A percentile compares a stretch with the other conserved stretches of the same genome.
Evolutionary conservation across 208 protist species (phyloP).

Genomic region (Acanthamoeba sp.): DNA sequence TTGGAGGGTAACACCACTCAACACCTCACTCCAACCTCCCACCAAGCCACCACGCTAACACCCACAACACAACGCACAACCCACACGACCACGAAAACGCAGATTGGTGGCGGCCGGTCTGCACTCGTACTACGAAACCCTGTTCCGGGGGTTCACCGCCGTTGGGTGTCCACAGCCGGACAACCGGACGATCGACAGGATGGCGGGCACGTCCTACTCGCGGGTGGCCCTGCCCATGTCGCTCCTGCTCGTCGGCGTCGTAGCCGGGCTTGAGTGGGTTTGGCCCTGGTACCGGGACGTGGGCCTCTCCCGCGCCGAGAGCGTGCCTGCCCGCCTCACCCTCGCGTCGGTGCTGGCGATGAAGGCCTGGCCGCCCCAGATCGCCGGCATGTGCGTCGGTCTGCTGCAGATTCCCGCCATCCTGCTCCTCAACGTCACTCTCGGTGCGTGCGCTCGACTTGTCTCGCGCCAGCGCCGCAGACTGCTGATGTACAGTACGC

Average conservation of each 20-base stretch:
- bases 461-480: no score
- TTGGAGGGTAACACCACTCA: neutral
- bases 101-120: conserved; percentile 31
- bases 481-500: neutral
- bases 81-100: neutral
- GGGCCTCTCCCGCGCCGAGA: neutral
- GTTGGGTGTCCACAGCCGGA: neutral
- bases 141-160: neutral
- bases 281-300: neutral
- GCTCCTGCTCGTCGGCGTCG: neutral
- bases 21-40: neutral
- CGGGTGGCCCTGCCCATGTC: neutral
- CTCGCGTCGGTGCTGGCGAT: neutral
- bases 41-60: neutral
- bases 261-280: neutral
- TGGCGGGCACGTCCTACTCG: conserved; percentile 30
- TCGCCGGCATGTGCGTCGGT: conserved; percentile 30
- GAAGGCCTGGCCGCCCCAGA: conserved; percentile 52
- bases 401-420: conserved; percentile 24
- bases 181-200: neutral
- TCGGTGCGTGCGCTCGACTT: neutral
- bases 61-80: neutral
- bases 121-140: conserved; percentile 39
- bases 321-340: neutral
- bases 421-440: conserved; percentile 14